Base-by-base conservation (phyloP, 176 grass and related monocot species). In the Cenchrus americanus region DNA sequence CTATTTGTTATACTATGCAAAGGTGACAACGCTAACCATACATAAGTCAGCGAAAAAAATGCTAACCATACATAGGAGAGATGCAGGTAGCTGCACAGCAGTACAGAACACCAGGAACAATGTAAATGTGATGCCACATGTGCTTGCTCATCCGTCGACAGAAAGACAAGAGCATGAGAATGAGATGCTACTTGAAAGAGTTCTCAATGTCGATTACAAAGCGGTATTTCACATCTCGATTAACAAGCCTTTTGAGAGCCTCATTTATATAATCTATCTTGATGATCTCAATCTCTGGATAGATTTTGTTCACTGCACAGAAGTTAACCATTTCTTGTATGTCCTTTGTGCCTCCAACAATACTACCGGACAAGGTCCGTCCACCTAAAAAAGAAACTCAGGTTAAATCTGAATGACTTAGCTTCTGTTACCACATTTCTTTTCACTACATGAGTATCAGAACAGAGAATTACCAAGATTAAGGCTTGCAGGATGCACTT, bases 221-320 rank as follows among this genome's bases (percentile, higher is more conserved):
- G 26, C 94, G 94, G 68, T 91, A 96, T 50, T 70, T 91, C 41
- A 93, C 90, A 70, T 92, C 94, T 26, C 62, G 83, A 52, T 93
- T 89, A 9, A 79, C 73, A 23, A 97, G 79, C 85, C 94, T 94
- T 17, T 79, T 66, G 10, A 94, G 89, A 75, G 91, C 91, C 80
- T 97, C 83, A 30, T 94, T 94, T 80, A 94, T 82, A 76, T 97
- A 92, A 26, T 97, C 84, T 48, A 97, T 97, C 72, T 94, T 90
- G 62, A 94, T 90, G 14, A 97, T 32, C 41, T 97, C 91, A 5
- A 97, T 90, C 15, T 94, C 86, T 32, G 94, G 91, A 24, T 90
- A 94, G 30, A 97, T 86, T 72, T 92, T 92, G 55, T 92, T 91
- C 18, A 23, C 89, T 14, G 89, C 91, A 71, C 94, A 97, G 24